Conservation (phyloP, 2,329 filamentous ascomycete species). For the Phaeosphaeriaceae sp. region DNA sequence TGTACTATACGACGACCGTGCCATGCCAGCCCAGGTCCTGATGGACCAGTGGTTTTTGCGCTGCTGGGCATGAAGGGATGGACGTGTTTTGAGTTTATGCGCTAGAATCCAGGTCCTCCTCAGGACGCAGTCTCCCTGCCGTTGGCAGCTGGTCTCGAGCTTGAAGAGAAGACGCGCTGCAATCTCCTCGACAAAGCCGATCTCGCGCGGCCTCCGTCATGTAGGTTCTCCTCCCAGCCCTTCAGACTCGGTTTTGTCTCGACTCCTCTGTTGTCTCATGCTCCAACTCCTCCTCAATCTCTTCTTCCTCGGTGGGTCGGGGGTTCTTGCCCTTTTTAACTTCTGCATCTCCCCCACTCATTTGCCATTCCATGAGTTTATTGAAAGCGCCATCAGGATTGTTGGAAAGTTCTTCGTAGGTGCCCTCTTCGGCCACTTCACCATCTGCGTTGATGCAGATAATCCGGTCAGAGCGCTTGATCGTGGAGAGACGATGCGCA, state of each 20-base stretch:
- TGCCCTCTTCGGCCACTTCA: slow-evolving; percentile 87
- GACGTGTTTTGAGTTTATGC: not conserved
- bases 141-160: too few relatives aligned
- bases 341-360: slow-evolving; percentile 76
- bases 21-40: not conserved
- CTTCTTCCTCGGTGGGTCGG: slow-evolving; percentile 56
- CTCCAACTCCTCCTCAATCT: slow-evolving; percentile 56
- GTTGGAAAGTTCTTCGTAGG: slow-evolving; percentile 76
- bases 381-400: slow-evolving; percentile 84
- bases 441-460: slow-evolving; percentile 90
- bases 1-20: not conserved
- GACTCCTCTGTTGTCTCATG: slow-evolving; percentile 44
- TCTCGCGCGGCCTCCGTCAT: not conserved
- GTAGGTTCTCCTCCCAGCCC: not conserved
- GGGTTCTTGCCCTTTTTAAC: slow-evolving; percentile 34
- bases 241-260: not conserved
- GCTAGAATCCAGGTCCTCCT: not conserved
- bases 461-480: slow-evolving; percentile 93
- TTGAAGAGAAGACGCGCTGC: too few relatives aligned
- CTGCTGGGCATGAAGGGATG: not conserved
- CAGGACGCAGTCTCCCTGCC: too few relatives aligned
- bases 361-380: slow-evolving; percentile 98
- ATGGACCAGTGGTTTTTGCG: not conserved
- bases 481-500: slow-evolving; percentile 92
- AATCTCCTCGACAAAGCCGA: not conserved